These are phyloP conservation scores for Xylaria bambusicola DNA, from an alignment of 495 filamentous ascomycete species.

Conservation along the genomic window DNA sequence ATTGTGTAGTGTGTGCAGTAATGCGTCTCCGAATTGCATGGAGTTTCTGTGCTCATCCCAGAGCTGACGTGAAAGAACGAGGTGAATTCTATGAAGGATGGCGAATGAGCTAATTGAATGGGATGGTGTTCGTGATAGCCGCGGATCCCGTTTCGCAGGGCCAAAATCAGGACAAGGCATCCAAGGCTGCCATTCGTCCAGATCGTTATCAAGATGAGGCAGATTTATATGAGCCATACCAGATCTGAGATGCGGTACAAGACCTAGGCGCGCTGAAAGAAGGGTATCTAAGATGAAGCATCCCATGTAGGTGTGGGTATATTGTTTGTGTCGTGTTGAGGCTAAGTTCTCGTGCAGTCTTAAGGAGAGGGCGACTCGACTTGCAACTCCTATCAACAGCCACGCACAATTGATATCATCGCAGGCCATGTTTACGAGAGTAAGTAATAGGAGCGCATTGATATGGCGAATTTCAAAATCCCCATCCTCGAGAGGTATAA, in stretches of 20 bases:
- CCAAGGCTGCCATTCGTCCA: slow-evolving; percentile 77
- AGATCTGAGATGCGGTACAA: slow-evolving; percentile 54
- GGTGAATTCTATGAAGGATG: slow-evolving; percentile 10
- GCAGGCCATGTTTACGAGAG: slow-evolving; percentile 60
- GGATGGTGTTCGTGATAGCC: slow-evolving; percentile 4
- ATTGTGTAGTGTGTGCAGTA: slow-evolving; percentile 1
- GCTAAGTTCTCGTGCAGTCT: slow-evolving; percentile 44
- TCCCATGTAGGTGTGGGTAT: slow-evolving; percentile 57
- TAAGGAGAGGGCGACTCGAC: slow-evolving; percentile 57
- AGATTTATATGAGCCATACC: slow-evolving; percentile 49
- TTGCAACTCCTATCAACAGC: slow-evolving; percentile 63
- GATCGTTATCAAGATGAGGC: slow-evolving; percentile 60
- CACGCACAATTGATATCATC: slow-evolving; percentile 59
- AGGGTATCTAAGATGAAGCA: slow-evolving; percentile 69
- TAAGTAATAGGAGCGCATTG: slow-evolving; percentile 63
- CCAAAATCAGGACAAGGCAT: slow-evolving; percentile 20
- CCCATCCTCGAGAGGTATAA: slow-evolving; percentile 62
- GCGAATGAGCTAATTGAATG: slow-evolving; percentile 13
- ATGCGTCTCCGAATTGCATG: background rate
- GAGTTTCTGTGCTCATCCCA: background rate
- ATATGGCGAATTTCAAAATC: slow-evolving; percentile 61
- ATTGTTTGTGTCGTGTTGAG: slow-evolving; percentile 40
- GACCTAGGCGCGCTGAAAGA: slow-evolving; percentile 56
- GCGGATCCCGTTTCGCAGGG: slow-evolving; percentile 3
- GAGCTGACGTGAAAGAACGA: slow-evolving; percentile 8